phyloP scores from a whole-genome alignment of 192 early-diverging fungal genomes.

The Cetraspora pellucida region DNA sequence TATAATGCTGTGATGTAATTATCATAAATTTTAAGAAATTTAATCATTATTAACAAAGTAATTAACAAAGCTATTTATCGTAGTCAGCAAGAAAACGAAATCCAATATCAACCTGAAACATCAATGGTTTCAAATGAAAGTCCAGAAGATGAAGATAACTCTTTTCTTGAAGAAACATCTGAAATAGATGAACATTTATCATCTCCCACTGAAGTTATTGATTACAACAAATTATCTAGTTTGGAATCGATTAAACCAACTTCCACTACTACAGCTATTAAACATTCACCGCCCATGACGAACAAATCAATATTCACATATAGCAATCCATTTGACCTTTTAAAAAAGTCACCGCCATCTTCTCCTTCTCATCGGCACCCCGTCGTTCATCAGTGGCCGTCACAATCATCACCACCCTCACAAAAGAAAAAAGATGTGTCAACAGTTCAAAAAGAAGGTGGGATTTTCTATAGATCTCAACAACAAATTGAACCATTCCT shows the following conservation, averaged over 20 bases:
- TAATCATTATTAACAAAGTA: background rate
- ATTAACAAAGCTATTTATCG: background rate
- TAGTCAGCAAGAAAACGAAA: slow-evolving; percentile 23
- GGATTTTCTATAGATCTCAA: background rate
- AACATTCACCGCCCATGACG: slow-evolving; percentile 34
- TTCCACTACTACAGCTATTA: slow-evolving; percentile 34
- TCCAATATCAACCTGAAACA: background rate
- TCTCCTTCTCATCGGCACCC: slow-evolving; percentile 2
- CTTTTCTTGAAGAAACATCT: slow-evolving; percentile 5
- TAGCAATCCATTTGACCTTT: slow-evolving; percentile 49
- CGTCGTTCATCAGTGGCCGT: background rate
- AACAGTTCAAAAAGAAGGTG: background rate
- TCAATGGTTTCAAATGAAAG: background rate
- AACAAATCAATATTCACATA: slow-evolving; percentile 49
- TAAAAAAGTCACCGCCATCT: slow-evolving; percentile 33
- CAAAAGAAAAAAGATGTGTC: slow-evolving; percentile 11
- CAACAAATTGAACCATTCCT: slow-evolving; percentile 17
- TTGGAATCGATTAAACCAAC: slow-evolving; percentile 24
- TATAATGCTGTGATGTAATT: background rate
- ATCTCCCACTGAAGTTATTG: background rate
- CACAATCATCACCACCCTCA: background rate
- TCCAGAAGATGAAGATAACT: background rate
- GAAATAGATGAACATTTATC: background rate
- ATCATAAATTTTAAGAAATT: background rate
- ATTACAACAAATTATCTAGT: slow-evolving; percentile 15